Conservation (phyloP, 108 stramenopile species). For the Schizochytrium sp. region DNA sequence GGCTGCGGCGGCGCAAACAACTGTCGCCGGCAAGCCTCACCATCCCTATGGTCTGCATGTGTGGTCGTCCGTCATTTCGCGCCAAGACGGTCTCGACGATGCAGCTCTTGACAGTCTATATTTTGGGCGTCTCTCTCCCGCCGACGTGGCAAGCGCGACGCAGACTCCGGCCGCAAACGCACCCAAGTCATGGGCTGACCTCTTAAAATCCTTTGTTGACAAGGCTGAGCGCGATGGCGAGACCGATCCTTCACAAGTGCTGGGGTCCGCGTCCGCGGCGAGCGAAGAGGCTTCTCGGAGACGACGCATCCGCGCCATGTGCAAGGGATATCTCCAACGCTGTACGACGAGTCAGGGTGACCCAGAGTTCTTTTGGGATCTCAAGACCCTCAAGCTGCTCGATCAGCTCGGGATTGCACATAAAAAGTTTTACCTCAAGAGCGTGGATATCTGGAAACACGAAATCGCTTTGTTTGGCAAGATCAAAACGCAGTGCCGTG, state of each 20-base stretch:
- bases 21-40: background rate
- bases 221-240: background rate
- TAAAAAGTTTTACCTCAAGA: background rate
- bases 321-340: background rate
- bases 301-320: background rate
- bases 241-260: background rate
- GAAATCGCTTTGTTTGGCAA: background rate
- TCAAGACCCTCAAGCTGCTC: background rate
- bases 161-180: background rate
- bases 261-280: too few relatives aligned
- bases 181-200: background rate
- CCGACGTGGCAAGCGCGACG: background rate
- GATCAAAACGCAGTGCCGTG: background rate
- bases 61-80: background rate
- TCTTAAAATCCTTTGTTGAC: background rate
- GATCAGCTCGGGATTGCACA: background rate
- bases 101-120: background rate
- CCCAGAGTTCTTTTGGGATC: background rate
- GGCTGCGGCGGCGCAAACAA: background rate
- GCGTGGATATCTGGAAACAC: background rate
- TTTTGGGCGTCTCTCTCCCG: background rate
- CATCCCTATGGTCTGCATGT: background rate
- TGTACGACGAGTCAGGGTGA: background rate
- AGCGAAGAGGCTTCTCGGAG: too few relatives aligned
- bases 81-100: background rate